Percentiles rank a stretch among this genome's conserved stretches.
These are phyloP conservation scores for Metschnikowia kofuensis DNA, from an alignment of 805 yeast species.

Conservation along the genomic window DNA sequence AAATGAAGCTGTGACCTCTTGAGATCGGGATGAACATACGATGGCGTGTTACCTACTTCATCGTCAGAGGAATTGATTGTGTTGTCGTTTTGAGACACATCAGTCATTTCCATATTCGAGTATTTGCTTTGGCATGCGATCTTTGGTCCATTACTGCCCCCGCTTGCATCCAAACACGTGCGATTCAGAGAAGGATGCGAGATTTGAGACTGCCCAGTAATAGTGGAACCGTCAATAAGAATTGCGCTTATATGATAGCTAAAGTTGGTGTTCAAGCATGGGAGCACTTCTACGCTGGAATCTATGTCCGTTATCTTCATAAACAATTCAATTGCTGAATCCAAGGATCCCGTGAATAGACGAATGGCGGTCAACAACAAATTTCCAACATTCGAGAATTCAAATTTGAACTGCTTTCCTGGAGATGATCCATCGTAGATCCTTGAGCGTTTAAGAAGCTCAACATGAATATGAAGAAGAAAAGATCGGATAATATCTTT, in stretches of 20 bases:
- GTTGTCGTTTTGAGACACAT: background rate
- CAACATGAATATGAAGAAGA: constrained; percentile 74
- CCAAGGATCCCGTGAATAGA: constrained; percentile 78
- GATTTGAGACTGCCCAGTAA: constrained; percentile 90
- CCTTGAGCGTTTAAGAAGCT: constrained; percentile 64
- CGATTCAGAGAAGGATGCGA: constrained; percentile 66
- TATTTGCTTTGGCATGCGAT: background rate
- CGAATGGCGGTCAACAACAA: constrained; percentile 79
- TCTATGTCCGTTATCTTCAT: constrained; percentile 60
- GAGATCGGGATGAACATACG: constrained; percentile 76
- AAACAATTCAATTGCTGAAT: constrained; percentile 76
- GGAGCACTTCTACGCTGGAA: constrained; percentile 56
- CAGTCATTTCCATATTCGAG: background rate
- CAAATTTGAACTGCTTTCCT: constrained; percentile 62
- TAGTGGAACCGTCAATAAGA: constrained; percentile 62
- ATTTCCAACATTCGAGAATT: constrained; percentile 82
- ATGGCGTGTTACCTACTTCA: constrained; percentile 61
- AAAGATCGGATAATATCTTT: constrained; percentile 76
- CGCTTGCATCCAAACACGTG: constrained; percentile 20
- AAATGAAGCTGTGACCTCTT: constrained; percentile 72
- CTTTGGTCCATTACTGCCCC: background rate
- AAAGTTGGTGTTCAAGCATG: constrained; percentile 81
- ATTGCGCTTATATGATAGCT: constrained; percentile 83
- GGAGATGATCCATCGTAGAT: constrained; percentile 23
- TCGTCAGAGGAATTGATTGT: constrained; percentile 22